phyloP scores from a whole-genome alignment of 164 flowering plant species.

The Magnolia officinalis region DNA sequence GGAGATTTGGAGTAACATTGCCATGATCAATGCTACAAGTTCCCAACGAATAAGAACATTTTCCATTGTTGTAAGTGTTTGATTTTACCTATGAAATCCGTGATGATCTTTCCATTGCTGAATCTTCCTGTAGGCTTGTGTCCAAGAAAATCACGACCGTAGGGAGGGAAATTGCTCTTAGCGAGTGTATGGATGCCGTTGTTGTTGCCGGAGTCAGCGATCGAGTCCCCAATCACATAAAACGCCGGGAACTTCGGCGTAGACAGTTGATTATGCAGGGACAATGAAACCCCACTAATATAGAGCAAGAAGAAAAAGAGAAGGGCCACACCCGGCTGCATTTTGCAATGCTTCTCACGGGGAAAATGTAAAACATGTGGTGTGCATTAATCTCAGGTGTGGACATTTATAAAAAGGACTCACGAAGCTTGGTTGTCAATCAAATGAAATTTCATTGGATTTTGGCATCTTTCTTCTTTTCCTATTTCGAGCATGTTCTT shows the following conservation, averaged over 20 bases:
- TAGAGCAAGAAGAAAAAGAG: neutral
- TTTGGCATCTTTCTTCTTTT: no score
- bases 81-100: conserved; percentile 51
- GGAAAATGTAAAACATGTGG: no score
- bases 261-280: neutral
- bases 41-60: no score
- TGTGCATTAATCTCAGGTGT: no score
- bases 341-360: no score
- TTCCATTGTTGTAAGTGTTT: no score
- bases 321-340: neutral
- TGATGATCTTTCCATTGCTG: conserved; percentile 54
- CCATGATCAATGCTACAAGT: no score
- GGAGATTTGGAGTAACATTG: no score
- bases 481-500: no score
- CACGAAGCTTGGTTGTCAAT: no score
- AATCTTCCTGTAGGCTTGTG: conserved; percentile 64
- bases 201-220: conserved; percentile 75
- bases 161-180: conserved; percentile 59
- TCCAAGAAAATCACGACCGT: conserved; percentile 48
- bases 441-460: no score
- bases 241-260: conserved; percentile 21
- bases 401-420: no score
- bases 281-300: neutral
- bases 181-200: conserved; percentile 32
- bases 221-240: conserved; percentile 66